Conservation (phyloP, 1,284 basidiomycete genomes). For the Naganishia liquefaciens region DNA sequence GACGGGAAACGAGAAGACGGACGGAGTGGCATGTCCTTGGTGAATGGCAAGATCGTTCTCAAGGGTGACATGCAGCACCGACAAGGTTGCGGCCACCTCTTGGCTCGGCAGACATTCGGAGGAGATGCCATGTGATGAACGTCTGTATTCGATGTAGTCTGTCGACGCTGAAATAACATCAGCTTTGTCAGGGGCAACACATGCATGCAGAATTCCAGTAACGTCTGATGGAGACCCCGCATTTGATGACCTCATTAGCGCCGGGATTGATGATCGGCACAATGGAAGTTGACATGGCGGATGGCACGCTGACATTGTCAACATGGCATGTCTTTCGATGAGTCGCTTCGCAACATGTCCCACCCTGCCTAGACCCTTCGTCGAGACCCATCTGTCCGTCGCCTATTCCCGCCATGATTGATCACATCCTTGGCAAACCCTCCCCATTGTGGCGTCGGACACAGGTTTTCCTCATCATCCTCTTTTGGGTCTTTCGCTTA, state of each 20-base stretch:
- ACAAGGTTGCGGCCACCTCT: slow-evolving; percentile 49
- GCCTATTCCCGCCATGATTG: slow-evolving; percentile 64
- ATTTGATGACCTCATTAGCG: too few species aligned
- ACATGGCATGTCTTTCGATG: too few species aligned
- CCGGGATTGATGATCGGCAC: too few species aligned
- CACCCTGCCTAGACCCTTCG: too few species aligned
- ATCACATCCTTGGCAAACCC: slow-evolving; percentile 76
- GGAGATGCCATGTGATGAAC: slow-evolving; percentile 15
- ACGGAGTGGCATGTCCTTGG: slow-evolving; percentile 45
- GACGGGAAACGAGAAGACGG: slow-evolving; percentile 52
- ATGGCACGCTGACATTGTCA: too few species aligned
- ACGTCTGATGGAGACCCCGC: too few species aligned
- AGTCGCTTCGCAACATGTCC: too few species aligned
- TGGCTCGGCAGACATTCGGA: slow-evolving; percentile 18
- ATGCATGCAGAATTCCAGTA: too few species aligned
- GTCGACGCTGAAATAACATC: too few species aligned
- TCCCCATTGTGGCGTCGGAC: slow-evolving; percentile 72
- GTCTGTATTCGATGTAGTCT: neutral
- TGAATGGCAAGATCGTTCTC: slow-evolving; percentile 28
- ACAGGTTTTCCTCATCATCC: slow-evolving; percentile 78
- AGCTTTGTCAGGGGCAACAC: neutral
- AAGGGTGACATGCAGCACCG: slow-evolving; percentile 39
- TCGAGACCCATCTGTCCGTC: neutral
- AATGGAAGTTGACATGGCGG: too few species aligned
- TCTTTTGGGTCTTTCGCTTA: slow-evolving; percentile 87